Base-by-base conservation (phyloP, 176 grass and related monocot species). In the Triticum timopheevii region DNA sequence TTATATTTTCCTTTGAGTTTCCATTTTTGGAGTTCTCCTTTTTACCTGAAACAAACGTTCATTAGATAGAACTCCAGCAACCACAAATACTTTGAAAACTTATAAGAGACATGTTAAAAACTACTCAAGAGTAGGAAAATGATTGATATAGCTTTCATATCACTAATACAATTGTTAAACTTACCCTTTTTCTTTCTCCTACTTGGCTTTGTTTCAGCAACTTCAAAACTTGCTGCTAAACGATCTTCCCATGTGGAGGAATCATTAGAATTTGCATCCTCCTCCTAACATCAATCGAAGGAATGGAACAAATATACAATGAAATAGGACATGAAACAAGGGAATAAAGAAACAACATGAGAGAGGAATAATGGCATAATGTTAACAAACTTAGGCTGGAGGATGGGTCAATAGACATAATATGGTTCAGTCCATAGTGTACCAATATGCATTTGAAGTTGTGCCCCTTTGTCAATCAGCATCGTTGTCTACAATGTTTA, bases 161-260 rank as follows among this genome's bases (percentile, higher is more conserved):
- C 78, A 69, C 40, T 73, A 64, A 91, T 75, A 80, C 59, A 85
- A 69, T 69, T 73, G 58, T 52, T 77, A 86, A 86, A 89, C 76
- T 81, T 91, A 59, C 90, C 78, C 85, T 92, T 93, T 65, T 68
- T 95, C 84, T 91, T 94, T 44, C 80, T 88, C 50, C 85, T 89
- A 78, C 90, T 93, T 88, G 79, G 80, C 79, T 95, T 98, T 83
- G 88, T 90, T 90, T 93, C 93, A 52, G 85, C 54, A 73, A 80
- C 90, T 85, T 91, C 90, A 73, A 91, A 87, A 84, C 80, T 90
- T 82, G 92, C 83, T 27, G 88, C 40, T 66, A n/a, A 90, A 71
- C 86, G 93, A 86, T 95, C 91, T 89, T 98, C 90, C 69, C 82
- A 93, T 82, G 92, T 91, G 33, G 75, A 88, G 13, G 80, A 85